These are phyloP conservation scores for Melianthus villosus DNA, from an alignment of 441 rosid species.

Conservation along the genomic window DNA sequence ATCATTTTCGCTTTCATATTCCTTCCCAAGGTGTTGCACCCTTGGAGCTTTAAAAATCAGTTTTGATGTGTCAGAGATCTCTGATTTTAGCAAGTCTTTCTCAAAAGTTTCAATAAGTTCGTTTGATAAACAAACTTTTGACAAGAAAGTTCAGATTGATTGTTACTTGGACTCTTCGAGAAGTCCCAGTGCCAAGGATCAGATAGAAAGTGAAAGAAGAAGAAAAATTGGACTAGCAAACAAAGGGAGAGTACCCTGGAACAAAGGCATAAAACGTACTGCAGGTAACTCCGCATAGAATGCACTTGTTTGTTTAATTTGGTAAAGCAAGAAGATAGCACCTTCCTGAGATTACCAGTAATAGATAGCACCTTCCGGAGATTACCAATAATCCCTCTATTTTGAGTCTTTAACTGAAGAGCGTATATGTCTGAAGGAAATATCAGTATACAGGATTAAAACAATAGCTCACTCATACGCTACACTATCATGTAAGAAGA, in stretches of 20 bases:
- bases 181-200: slow-evolving; percentile 4
- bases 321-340: too few relatives aligned
- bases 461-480: too few relatives aligned
- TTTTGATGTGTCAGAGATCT: slow-evolving; percentile 13
- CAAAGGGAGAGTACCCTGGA: slow-evolving; percentile 78
- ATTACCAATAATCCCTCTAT: too few relatives aligned
- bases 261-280: slow-evolving; percentile 57
- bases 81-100: slow-evolving; percentile 11
- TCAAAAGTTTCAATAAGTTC: slow-evolving; percentile 7
- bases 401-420: too few relatives aligned
- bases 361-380: too few relatives aligned
- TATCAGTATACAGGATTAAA: too few relatives aligned
- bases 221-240: slow-evolving; percentile 53
- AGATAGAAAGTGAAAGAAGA: slow-evolving; percentile 30
- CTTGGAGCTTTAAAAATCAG: slow-evolving; percentile 12
- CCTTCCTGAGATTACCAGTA: too few relatives aligned
- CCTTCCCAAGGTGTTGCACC: slow-evolving; percentile 13
- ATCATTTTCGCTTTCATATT: slow-evolving; percentile 8
- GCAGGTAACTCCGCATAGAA: slow-evolving; percentile 29
- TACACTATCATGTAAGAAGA: too few relatives aligned
- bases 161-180: slow-evolving; percentile 1
- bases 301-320: neutral
- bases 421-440: too few relatives aligned
- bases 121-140: too few relatives aligned
- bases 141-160: slow-evolving; percentile 11